phyloP scores from a whole-genome alignment of 2,329 filamentous ascomycete species.

The Alternaria angustiovoidea region DNA sequence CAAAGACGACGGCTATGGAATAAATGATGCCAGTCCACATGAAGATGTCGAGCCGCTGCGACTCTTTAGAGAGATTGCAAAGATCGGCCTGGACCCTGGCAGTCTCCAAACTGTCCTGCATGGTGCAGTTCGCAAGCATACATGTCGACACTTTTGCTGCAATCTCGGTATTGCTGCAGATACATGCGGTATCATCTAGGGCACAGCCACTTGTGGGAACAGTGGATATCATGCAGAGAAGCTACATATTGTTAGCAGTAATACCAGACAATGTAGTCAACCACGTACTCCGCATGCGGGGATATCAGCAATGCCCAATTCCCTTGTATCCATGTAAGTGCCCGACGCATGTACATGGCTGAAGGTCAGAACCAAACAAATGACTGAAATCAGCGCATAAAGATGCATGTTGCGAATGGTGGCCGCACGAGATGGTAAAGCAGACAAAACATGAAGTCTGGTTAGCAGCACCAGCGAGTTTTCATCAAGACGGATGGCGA shows the following conservation, averaged over 20 bases:
- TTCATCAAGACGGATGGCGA: neutral
- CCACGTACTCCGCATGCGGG: slow-evolving; percentile 30
- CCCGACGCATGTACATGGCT: neutral
- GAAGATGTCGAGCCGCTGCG: slow-evolving; percentile 6
- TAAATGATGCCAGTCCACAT: slow-evolving; percentile 24
- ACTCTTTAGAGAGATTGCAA: slow-evolving; percentile 30
- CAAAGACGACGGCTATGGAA: slow-evolving; percentile 22
- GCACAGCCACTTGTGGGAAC: slow-evolving; percentile 24
- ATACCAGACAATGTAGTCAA: neutral
- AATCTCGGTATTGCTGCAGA: slow-evolving; percentile 22
- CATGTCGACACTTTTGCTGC: slow-evolving; percentile 17
- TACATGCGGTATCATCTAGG: slow-evolving; percentile 26
- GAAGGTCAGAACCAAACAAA: slow-evolving; percentile 4
- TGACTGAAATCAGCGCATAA: neutral
- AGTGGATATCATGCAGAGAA: slow-evolving; percentile 25
- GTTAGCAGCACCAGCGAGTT: neutral
- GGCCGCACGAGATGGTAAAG: neutral
- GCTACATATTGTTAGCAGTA: slow-evolving; percentile 14
- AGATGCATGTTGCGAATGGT: slow-evolving; percentile 8
- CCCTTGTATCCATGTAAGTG: slow-evolving; percentile 1
- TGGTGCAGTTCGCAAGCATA: slow-evolving; percentile 34
- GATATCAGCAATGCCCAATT: slow-evolving; percentile 24
- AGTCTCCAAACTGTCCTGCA: slow-evolving; percentile 27
- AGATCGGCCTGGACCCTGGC: slow-evolving; percentile 32
- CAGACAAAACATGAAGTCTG: neutral